phyloP scores from a whole-genome alignment of 2,329 filamentous ascomycete genomes.

The Sarocladiaceae sp. region DNA sequence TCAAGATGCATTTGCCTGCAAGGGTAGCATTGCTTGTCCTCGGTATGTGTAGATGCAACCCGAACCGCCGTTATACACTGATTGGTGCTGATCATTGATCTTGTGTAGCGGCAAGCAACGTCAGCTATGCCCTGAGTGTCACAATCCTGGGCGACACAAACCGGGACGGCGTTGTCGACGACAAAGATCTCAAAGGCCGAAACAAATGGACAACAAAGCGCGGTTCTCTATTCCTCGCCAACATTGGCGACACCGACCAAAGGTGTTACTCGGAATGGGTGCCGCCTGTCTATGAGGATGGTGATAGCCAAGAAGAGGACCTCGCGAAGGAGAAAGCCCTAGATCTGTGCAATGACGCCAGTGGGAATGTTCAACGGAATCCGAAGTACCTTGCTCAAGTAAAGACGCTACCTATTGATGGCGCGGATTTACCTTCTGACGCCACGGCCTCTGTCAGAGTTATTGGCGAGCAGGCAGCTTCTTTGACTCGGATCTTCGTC shows the following conservation, averaged over 20 bases:
- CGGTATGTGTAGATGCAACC: background rate
- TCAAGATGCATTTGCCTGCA: background rate
- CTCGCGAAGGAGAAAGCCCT: conserved; percentile 18
- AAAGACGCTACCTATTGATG: conserved; percentile 19
- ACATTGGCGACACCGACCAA: conserved; percentile 25
- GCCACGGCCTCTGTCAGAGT: conserved; percentile 16
- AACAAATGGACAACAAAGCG: background rate
- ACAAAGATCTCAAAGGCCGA: conserved; percentile 8
- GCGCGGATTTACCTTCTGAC: conserved; percentile 11
- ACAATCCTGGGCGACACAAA: conserved; percentile 27
- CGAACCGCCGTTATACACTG: background rate
- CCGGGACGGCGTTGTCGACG: conserved; percentile 26
- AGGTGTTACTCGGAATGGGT: conserved; percentile 20
- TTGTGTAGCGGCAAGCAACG: background rate
- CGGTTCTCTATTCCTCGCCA: conserved; percentile 29
- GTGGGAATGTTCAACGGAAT: conserved; percentile 23
- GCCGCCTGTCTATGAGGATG: background rate
- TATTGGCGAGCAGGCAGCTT: conserved; percentile 2
- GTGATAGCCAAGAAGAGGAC: background rate
- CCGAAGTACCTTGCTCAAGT: conserved; percentile 26
- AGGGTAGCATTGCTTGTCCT: background rate
- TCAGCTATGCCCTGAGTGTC: conserved; percentile 5
- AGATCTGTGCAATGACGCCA: conserved; percentile 28
- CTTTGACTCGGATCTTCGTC: conserved; percentile 23
- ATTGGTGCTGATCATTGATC: background rate